Conservation (phyloP, 768 basidiomycete genomes). For the Mycena maculata region DNA sequence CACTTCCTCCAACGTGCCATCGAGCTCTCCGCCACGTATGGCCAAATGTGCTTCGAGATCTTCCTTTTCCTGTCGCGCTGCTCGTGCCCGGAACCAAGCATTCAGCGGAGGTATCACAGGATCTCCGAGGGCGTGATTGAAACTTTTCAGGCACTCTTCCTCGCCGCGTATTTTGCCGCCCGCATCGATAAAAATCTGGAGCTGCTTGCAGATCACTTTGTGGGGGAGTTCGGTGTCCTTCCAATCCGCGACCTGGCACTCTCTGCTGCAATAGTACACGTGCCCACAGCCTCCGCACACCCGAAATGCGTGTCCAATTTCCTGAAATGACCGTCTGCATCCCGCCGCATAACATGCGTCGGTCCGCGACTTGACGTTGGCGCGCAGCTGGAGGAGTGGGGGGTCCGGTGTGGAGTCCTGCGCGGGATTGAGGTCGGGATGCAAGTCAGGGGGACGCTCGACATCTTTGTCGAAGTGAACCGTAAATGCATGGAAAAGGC, state of each 20-base stretch:
- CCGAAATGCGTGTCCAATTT: not conserved
- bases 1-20: too few species aligned
- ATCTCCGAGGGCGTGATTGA: not conserved
- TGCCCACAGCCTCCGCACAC: not conserved
- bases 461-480: conserved; percentile 4
- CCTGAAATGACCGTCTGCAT: not conserved
- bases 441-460: not conserved
- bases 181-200: not conserved
- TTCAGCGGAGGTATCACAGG: not conserved
- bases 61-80: not conserved
- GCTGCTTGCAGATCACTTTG: conserved; percentile 1
- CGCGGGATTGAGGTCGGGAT: not conserved
- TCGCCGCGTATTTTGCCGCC: not conserved
- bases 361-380: not conserved
- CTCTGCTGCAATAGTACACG: not conserved
- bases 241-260: not conserved
- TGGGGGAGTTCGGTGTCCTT: conserved; percentile 37
- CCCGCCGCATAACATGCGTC: not conserved
- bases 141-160: not conserved
- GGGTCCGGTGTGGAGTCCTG: not conserved
- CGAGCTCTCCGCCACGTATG: too few species aligned
- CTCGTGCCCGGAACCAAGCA: not conserved
- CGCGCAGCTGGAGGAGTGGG: not conserved
- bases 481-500: not conserved
- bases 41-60: too few species aligned